Conservation (phyloP, 495 filamentous ascomycete species). For the Aspergillus olivimuriae region DNA sequence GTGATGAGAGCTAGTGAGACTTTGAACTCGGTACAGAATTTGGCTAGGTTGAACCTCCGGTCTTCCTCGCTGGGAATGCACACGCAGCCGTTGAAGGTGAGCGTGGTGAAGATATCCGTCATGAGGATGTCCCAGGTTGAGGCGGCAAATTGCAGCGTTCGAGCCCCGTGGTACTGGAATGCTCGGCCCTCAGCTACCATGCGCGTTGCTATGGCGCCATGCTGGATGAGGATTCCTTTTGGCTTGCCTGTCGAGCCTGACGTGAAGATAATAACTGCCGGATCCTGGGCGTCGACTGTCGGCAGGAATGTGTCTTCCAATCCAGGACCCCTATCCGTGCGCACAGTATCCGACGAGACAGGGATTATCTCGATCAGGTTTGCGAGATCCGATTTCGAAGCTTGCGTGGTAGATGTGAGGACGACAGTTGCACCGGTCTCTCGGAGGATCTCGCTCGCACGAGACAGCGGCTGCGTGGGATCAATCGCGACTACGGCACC, state of each 20-base stretch:
- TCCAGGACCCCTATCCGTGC: no score
- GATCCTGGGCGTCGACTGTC: constrained; percentile 1
- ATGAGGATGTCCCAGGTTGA: constrained; percentile 37
- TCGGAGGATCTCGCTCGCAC: constrained; percentile 18
- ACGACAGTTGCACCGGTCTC: constrained; percentile 1
- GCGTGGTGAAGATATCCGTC: constrained; percentile 51
- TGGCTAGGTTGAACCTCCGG: constrained; percentile 20
- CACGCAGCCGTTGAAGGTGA: constrained; percentile 49
- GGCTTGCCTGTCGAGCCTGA: constrained; percentile 36
- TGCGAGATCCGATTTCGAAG: no score
- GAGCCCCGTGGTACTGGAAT: constrained; percentile 14
- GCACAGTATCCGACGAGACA: no score
- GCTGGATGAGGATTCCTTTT: constrained; percentile 29
- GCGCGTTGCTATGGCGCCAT: constrained; percentile 14
- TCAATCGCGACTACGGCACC: constrained; percentile 43
- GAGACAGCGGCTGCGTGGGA: constrained; percentile 33
- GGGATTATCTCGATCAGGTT: no score
- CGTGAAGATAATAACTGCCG: constrained; percentile 28
- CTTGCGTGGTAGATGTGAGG: no score
- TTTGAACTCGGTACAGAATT: constrained; percentile 15
- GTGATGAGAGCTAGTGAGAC: constrained; percentile 24
- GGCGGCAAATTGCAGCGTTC: constrained; percentile 24
- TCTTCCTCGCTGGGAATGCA: constrained; percentile 47
- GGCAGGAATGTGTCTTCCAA: no score
- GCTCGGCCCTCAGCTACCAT: constrained; percentile 7